These are phyloP conservation scores for Porogramme epimiltina DNA, from an alignment of 1,284 basidiomycete genomes.

Conservation along the genomic window DNA sequence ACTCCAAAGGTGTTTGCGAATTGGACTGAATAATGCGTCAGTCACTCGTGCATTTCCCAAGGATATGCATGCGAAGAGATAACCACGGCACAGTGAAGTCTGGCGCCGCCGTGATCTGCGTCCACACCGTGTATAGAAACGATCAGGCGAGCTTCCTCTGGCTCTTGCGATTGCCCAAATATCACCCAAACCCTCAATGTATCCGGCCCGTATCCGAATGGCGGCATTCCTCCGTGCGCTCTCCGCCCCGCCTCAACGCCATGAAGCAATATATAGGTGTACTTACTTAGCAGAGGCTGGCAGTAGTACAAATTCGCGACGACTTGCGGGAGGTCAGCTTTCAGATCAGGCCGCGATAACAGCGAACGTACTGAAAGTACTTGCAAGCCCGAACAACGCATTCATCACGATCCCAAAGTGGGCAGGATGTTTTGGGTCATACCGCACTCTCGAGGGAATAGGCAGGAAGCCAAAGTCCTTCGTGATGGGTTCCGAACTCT, in stretches of 20 bases:
- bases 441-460: conserved; percentile 62
- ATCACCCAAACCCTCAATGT: too few relatives aligned
- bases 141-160: too few relatives aligned
- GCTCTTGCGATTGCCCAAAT: too few relatives aligned
- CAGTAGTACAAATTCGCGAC: conserved; percentile 74
- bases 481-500: neutral
- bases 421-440: conserved; percentile 58
- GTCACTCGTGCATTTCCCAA: neutral
- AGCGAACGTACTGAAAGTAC: conserved; percentile 54
- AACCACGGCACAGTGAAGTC: too few relatives aligned
- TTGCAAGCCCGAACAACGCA: conserved; percentile 65
- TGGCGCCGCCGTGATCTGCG: too few relatives aligned
- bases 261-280: neutral
- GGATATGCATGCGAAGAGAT: too few relatives aligned
- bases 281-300: conserved; percentile 68
- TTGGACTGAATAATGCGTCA: conserved; percentile 42
- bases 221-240: too few relatives aligned
- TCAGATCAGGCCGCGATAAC: neutral
- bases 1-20: conserved; percentile 57
- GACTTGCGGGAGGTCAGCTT: conserved; percentile 31
- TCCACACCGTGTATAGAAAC: too few relatives aligned
- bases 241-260: too few relatives aligned
- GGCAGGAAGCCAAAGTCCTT: conserved; percentile 66
- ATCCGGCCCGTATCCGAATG: too few relatives aligned
- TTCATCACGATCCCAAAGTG: conserved; percentile 66